Percentiles rank a stretch among this genome's conserved stretches.
These are phyloP conservation scores for Prosopis cineraria DNA, from an alignment of 306 rosid genomes.

Conservation along the genomic window DNA sequence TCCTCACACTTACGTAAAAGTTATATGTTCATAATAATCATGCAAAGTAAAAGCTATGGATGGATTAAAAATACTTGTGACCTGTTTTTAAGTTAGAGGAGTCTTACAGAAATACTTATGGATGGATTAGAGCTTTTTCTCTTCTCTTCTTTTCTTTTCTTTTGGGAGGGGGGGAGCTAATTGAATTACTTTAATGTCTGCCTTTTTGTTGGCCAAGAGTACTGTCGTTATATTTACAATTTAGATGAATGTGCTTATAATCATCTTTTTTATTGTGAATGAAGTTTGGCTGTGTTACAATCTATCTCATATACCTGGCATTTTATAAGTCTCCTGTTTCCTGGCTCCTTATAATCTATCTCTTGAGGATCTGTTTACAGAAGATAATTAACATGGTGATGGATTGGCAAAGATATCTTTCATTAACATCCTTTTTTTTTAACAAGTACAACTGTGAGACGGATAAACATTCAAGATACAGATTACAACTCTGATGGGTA, in stretches of 20 bases:
- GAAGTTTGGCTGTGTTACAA: not conserved
- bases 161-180: too few species aligned
- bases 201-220: not conserved
- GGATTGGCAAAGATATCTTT: not conserved
- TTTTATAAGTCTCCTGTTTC: conserved; percentile 10
- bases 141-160: not conserved
- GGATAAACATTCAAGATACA: not conserved
- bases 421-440: not conserved
- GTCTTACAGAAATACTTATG: not conserved
- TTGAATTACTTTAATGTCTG: conserved; percentile 9
- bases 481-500: not conserved
- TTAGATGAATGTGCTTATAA: not conserved
- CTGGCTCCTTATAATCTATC: not conserved
- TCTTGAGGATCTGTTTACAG: not conserved
- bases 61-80: not conserved
- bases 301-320: not conserved
- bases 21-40: not conserved
- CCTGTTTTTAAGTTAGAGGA: conserved; percentile 8
- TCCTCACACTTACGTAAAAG: not conserved
- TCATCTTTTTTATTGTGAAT: conserved; percentile 1
- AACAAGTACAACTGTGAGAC: not conserved
- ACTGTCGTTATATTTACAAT: not conserved
- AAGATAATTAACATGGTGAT: not conserved
- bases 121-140: not conserved
- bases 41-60: not conserved